Evolutionary conservation across 176 grass and related monocot species (phyloP).

Genomic region (Olyra latifolia): DNA sequence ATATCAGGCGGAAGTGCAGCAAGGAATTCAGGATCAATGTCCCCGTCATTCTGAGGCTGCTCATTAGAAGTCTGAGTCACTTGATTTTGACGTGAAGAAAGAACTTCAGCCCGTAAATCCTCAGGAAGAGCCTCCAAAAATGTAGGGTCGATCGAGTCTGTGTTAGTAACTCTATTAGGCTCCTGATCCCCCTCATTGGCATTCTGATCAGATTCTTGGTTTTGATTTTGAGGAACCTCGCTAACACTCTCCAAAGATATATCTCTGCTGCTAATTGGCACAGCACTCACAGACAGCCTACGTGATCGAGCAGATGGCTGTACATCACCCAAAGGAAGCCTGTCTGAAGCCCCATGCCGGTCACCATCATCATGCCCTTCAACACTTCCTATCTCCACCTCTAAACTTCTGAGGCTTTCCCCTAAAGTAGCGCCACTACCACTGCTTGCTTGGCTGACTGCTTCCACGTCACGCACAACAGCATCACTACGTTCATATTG

Average conservation of each 20-base stretch:
- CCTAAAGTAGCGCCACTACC: conserved; percentile 96
- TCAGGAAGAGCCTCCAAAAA: conserved; percentile 99
- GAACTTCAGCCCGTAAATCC: conserved; percentile 88
- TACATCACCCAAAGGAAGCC: conserved; percentile 61
- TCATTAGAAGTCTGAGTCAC: conserved; percentile 73
- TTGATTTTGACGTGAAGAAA: conserved; percentile 97
- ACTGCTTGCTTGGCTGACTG: conserved; percentile 95
- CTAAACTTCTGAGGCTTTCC: conserved; percentile 92
- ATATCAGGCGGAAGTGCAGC: conserved; percentile 99
- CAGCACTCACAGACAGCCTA: conserved; percentile 51
- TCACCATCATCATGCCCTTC: conserved; percentile 96
- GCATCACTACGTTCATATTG: conserved; percentile 83
- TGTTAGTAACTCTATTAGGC: conserved; percentile 45
- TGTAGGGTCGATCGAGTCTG: conserved; percentile 89
- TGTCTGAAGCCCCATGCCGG: conserved; percentile 67
- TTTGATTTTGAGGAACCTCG: conserved; percentile 68
- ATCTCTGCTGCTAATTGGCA: conserved; percentile 53
- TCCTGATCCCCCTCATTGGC: conserved; percentile 52
- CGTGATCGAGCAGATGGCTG: conserved; percentile 55
- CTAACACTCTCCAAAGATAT: conserved; percentile 78
- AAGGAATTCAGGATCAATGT: conserved; percentile 99
- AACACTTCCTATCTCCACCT: conserved; percentile 97
- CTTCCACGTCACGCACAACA: conserved; percentile 78
- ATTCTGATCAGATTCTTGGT: conserved; percentile 66
- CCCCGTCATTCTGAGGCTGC: conserved; percentile 68